Evolutionary conservation across 2,329 filamentous ascomycete species (phyloP).

Genomic region (Gaeumannomyces tritici): DNA sequence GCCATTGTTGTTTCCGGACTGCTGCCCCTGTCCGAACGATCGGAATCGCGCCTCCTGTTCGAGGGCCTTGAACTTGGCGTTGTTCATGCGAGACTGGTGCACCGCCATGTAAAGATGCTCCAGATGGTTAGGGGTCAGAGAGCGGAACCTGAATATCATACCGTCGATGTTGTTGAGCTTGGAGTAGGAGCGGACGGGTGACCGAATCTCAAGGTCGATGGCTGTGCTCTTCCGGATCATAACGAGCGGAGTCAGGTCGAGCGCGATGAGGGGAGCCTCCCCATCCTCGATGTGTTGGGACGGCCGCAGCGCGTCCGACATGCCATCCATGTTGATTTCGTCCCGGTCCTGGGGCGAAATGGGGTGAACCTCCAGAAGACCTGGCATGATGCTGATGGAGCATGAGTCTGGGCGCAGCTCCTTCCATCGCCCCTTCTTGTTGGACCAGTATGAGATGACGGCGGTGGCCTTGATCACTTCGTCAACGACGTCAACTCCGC

Average conservation of each 20-base stretch:
- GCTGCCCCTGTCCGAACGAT: conserved; percentile 54
- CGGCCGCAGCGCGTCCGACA: conserved; percentile 17
- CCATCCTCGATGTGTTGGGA: conserved; percentile 21
- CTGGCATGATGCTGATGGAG: conserved; percentile 46
- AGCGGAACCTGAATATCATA: conserved; percentile 83
- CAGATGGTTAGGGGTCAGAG: conserved; percentile 66
- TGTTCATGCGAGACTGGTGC: conserved; percentile 82
- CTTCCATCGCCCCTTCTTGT: conserved; percentile 50
- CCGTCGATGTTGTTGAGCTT: conserved; percentile 56
- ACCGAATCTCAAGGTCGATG: conserved; percentile 88
- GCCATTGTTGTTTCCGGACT: conserved; percentile 15
- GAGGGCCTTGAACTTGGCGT: conserved; percentile 71
- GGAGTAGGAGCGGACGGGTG: conserved; percentile 65
- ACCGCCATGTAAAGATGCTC: conserved; percentile 76
- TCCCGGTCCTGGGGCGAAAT: conserved; percentile 17
- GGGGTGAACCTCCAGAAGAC: conserved; percentile 48
- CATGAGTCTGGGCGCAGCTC: conserved; percentile 42
- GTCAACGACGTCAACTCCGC: conserved; percentile 28
- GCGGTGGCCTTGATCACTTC: conserved; percentile 36
- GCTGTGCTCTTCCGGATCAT: conserved; percentile 84
- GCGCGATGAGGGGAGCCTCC: conserved; percentile 46
- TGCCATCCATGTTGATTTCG: conserved; percentile 8
- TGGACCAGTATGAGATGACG: conserved; percentile 52
- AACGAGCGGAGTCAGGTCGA: conserved; percentile 86
- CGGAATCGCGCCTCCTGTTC: conserved; percentile 60